Evolutionary conservation across 331 rosid genomes (phyloP), one percentile per base, ranked within the genome.

Genomic region (Pyrus hybrid): DNA sequence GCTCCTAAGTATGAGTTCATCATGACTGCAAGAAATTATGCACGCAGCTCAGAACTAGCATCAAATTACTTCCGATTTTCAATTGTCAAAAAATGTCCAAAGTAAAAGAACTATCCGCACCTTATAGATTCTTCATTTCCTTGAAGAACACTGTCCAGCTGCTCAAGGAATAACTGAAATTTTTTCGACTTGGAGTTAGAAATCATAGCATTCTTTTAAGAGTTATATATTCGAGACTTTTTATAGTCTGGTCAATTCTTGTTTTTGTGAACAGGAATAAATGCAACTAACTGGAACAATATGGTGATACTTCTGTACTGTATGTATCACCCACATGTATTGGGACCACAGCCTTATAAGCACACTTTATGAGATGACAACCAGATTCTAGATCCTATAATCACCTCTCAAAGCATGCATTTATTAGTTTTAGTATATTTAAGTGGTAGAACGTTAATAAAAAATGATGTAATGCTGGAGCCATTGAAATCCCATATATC

Each of bases 81-180:
- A 41, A 63, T 33, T 41, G 71, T 68, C 41, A 68, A 79, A 25
- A 43, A 4, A 71, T 69, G 74, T 72, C 77, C 68, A 70, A 69
- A 63, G 82, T 71, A 76, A 66, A 83, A 63, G 78, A 79, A 71
- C 61, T 80, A 82, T 74, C 74, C 73, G 79, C 80, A 94, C 99
- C 97, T 95, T 82, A 95, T 86, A 79, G 97, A 88, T 72, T 84
- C 81, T 88, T 90, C 97, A 84, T 84, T 86, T 86, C 95, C 99
- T 82, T 93, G 93, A 85, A 94, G 89, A 84, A 93, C 96, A 83
- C 83, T 82, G 41, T 94, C 97, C 90, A 94, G 92, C 89, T 90
- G 97, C 97, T 92, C 99, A 79, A 92, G 88, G 84, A 92, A 94
- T 89, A 92, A 74, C 99, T 94, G 96, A 73, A 82, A 80, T 13